These are phyloP conservation scores for Jackrogersella multiformis DNA, from an alignment of 495 filamentous ascomycete genomes.

Conservation along the genomic window DNA sequence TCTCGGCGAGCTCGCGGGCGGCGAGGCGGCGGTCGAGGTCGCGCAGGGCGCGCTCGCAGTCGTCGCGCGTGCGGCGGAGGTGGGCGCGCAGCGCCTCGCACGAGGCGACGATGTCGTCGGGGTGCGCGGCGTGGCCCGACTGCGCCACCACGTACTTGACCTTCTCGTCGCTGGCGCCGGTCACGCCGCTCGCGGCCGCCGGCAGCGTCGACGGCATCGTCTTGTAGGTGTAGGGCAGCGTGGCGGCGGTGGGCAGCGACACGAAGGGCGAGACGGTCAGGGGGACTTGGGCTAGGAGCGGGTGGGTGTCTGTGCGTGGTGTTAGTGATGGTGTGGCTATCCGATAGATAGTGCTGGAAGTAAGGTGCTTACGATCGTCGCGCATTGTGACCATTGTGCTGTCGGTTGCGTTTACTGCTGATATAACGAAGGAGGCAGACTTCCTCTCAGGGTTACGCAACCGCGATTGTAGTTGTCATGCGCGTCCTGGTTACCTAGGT, in stretches of 20 bases:
- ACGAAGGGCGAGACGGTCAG: conserved; percentile 95
- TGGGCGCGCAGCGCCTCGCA: conserved; percentile 81
- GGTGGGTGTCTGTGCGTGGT: conserved; percentile 71
- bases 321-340: conserved; percentile 24
- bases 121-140: conserved; percentile 79
- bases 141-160: conserved; percentile 77
- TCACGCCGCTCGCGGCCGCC: conserved; percentile 70
- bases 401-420: not conserved
- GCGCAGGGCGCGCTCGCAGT: conserved; percentile 70
- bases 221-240: conserved; percentile 95
- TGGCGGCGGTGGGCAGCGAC: conserved; percentile 86
- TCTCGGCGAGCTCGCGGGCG: conserved; percentile 88
- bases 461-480: not conserved
- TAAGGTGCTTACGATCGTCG: conserved; percentile 53
- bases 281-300: conserved; percentile 89
- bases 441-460: not conserved
- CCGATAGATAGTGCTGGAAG: not conserved
- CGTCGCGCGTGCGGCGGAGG: conserved; percentile 68
- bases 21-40: conserved; percentile 75
- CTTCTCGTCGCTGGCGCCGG: conserved; percentile 52
- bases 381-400: conserved; percentile 50
- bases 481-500: not conserved
- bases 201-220: conserved; percentile 85
- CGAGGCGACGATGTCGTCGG: conserved; percentile 81
- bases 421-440: not conserved